These are phyloP conservation scores for Mollisiaceae sp. DNA, from an alignment of 2,329 filamentous ascomycete genomes.

Conservation along the genomic window DNA sequence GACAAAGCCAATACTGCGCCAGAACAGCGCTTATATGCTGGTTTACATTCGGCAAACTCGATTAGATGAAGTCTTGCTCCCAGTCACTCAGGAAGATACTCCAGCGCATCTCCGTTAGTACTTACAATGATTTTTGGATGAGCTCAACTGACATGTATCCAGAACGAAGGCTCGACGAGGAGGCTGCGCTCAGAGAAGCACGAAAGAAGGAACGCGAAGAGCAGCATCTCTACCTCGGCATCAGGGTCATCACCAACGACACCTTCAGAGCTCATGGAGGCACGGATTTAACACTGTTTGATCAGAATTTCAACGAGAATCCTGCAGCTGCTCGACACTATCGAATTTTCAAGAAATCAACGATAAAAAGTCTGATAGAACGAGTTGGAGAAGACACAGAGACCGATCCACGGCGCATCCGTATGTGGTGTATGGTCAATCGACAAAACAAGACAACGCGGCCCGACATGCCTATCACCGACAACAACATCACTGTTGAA, in stretches of 20 bases:
- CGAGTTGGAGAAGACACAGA: slow-evolving; percentile 73
- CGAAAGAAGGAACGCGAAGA: slow-evolving; percentile 89
- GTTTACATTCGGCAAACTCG: slow-evolving; percentile 92
- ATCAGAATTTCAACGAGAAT: slow-evolving; percentile 60
- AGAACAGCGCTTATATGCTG: slow-evolving; percentile 96
- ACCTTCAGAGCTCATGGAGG: slow-evolving; percentile 83
- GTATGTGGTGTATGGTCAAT: slow-evolving; percentile 98
- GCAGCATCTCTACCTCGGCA: slow-evolving; percentile 87
- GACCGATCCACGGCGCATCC: slow-evolving; percentile 70
- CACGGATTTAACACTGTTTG: slow-evolving; percentile 79
- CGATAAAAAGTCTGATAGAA: slow-evolving; percentile 74
- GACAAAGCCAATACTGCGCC: slow-evolving; percentile 60
- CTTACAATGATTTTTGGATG: too few species aligned
- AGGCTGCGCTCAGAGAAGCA: slow-evolving; percentile 76
- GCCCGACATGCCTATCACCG: slow-evolving; percentile 85
- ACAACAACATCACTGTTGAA: slow-evolving; percentile 76
- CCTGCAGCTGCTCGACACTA: slow-evolving; percentile 74
- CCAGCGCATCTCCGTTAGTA: slow-evolving; percentile 71
- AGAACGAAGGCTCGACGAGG: slow-evolving; percentile 76
- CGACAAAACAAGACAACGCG: slow-evolving; percentile 96
- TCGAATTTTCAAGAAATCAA: slow-evolving; percentile 75
- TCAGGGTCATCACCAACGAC: slow-evolving; percentile 80
- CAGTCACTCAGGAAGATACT: slow-evolving; percentile 77
- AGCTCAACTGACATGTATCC: too few species aligned
- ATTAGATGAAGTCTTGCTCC: slow-evolving; percentile 80